These are phyloP conservation scores for Verticillium klebahnii DNA, from an alignment of 2,329 filamentous ascomycete genomes.

Conservation along the genomic window DNA sequence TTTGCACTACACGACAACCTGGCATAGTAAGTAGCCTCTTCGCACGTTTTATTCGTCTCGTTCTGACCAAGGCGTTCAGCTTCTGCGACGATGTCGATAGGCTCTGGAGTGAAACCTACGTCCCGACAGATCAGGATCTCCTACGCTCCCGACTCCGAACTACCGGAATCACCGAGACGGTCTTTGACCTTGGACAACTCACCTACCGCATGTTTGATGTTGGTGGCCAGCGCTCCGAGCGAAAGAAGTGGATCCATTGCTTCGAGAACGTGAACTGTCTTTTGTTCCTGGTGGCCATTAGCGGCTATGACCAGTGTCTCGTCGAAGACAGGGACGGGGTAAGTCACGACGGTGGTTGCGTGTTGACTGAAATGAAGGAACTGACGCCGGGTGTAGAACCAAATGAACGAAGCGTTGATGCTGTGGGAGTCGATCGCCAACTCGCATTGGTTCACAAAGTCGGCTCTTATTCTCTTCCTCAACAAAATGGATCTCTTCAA, in stretches of 20 bases:
- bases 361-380: background rate
- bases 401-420: conserved; percentile 89
- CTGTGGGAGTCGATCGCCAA: conserved; percentile 83
- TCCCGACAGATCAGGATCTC: conserved; percentile 92
- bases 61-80: conserved; percentile 38
- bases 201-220: conserved; percentile 98
- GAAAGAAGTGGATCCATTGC: conserved; percentile 97
- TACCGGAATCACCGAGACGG: conserved; percentile 92
- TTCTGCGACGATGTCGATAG: conserved; percentile 79
- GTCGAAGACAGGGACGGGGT: conserved; percentile 96
- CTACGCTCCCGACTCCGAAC: conserved; percentile 85
- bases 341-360: conserved; percentile 32
- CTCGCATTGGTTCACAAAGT: conserved; percentile 80
- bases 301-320: conserved; percentile 92
- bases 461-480: conserved; percentile 76
- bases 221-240: conserved; percentile 84
- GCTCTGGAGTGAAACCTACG: conserved; percentile 70
- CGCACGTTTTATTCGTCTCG: background rate
- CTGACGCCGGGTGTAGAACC: conserved; percentile 52
- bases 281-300: conserved; percentile 90
- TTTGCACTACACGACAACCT: conserved; percentile 95
- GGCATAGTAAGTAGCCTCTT: conserved; percentile 65
- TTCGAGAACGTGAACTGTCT: conserved; percentile 93
- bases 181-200: conserved; percentile 86
- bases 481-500: conserved; percentile 88